Conservation (phyloP, 441 rosid genomes). For the Isatis lusitanica region DNA sequence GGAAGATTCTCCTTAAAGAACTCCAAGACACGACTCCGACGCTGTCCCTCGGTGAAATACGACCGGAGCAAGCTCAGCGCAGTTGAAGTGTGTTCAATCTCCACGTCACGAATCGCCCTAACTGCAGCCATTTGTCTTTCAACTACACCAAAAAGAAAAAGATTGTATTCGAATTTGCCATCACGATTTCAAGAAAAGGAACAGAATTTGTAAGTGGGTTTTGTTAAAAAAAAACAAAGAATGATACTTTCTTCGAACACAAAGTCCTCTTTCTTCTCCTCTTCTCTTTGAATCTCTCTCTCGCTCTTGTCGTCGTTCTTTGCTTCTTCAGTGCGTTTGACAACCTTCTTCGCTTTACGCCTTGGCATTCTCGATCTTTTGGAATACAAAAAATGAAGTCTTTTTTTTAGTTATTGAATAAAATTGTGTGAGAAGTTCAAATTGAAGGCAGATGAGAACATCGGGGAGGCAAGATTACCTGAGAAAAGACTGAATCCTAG, state of each 20-base stretch:
- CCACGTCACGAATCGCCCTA: slow-evolving; percentile 72
- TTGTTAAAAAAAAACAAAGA: background rate
- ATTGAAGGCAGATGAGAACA: no score
- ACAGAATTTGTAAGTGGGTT: background rate
- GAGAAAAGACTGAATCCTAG: background rate
- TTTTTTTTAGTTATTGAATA: no score
- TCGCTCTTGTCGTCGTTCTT: slow-evolving; percentile 3
- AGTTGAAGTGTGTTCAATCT: slow-evolving; percentile 60
- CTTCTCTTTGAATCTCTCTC: slow-evolving; percentile 22
- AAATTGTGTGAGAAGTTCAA: no score
- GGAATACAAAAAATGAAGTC: no score
- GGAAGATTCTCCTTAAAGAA: slow-evolving; percentile 69
- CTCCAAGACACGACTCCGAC: slow-evolving; percentile 47
- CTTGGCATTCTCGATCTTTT: slow-evolving; percentile 42
- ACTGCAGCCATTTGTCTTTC: slow-evolving; percentile 66
- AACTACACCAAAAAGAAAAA: slow-evolving; percentile 34
- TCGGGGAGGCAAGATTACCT: background rate
- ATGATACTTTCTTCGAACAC: slow-evolving; percentile 40
- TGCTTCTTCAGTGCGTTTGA: slow-evolving; percentile 34
- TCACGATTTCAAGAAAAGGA: background rate
- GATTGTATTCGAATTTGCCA: background rate
- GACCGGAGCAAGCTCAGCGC: slow-evolving; percentile 64
- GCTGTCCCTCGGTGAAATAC: slow-evolving; percentile 53
- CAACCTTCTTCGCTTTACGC: slow-evolving; percentile 45
- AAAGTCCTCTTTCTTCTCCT: slow-evolving; percentile 11